Base-by-base conservation (phyloP, 768 basidiomycete species). In the Filobasidium wieringae region DNA sequence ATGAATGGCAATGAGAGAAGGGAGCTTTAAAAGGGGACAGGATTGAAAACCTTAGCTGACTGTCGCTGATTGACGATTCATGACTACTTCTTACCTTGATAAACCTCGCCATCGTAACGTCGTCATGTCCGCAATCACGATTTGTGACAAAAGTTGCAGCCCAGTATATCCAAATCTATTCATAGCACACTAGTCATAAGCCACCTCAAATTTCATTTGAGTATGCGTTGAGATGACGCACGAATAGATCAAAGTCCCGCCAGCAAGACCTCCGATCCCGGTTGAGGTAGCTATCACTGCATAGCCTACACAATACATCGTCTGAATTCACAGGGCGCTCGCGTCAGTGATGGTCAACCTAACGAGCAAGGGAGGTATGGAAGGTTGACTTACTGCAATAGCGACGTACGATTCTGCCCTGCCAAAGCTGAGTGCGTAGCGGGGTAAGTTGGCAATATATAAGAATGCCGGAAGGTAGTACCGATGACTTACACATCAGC, bases 341-440 rank as follows among this genome's bases (percentile, higher is more conserved):
- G n/a, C n/a, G n/a, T n/a, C n/a, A n/a, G n/a, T n/a, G n/a, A n/a
- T n/a, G n/a, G n/a, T n/a, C n/a, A n/a, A n/a, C n/a, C n/a, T n/a
- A n/a, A n/a, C n/a, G n/a, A n/a, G n/a, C n/a, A n/a, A n/a, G n/a
- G n/a, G 79, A 79, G 79, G 34, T 19, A 26, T 0, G 17, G 45
- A n/a, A 22, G 14, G 7, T 4, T 26, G 33, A 32, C 51, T 52
- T 14, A 55, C 37, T 22, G 53, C 59, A 55, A 84, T 81, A 36
- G 78, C 61, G 29, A 78, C 74, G 66, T 82, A 86, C 1, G 84
- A 82, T 39, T 77, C 78, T 19, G 82, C 83, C 64, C 86, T 79
- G 24, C 85, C 85, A 14, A 80, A 75, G 7, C 43, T 47, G 29
- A 47, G 12, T n/a, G n/a, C n/a, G n/a, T n/a, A n/a, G n/a, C n/a